Conservation (phyloP, 257 asterid species). For the Solanum paucissectum region DNA sequence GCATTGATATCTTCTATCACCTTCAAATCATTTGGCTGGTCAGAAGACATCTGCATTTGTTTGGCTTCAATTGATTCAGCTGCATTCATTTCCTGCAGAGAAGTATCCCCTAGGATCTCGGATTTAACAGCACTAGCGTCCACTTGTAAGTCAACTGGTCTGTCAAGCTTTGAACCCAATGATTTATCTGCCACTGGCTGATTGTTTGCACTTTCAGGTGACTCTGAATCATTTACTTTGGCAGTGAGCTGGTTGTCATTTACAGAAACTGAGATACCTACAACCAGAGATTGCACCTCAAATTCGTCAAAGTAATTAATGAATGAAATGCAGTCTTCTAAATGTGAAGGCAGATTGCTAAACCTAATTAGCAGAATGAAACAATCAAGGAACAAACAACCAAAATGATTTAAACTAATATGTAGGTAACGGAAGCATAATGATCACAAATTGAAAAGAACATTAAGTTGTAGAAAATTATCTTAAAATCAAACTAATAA, state of each 20-base stretch:
- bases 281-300: slow-evolving; percentile 1
- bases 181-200: slow-evolving; percentile 9
- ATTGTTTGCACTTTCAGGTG: slow-evolving; percentile 7
- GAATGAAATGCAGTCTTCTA: not conserved
- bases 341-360: not conserved
- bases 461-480: not conserved
- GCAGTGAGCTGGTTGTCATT: slow-evolving; percentile 11
- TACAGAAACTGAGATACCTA: slow-evolving; percentile 23
- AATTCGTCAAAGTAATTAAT: not conserved
- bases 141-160: not conserved
- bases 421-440: not conserved
- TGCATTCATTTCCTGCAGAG: not conserved
- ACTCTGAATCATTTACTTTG: slow-evolving; percentile 6
- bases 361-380: not conserved
- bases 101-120: not conserved
- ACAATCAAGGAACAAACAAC: not conserved
- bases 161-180: slow-evolving; percentile 4
- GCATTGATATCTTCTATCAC: not conserved
- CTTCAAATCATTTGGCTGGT: not conserved
- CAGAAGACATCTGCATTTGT: slow-evolving; percentile 6
- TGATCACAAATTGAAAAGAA: not conserved
- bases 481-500: not conserved
- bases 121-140: not conserved
- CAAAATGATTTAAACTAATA: not conserved
- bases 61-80: slow-evolving; percentile 6